Percentiles rank a stretch among this genome's conserved stretches.
These are phyloP conservation scores for Kitagawia praeruptora DNA, from an alignment of 129 eudicot species.

Conservation along the genomic window DNA sequence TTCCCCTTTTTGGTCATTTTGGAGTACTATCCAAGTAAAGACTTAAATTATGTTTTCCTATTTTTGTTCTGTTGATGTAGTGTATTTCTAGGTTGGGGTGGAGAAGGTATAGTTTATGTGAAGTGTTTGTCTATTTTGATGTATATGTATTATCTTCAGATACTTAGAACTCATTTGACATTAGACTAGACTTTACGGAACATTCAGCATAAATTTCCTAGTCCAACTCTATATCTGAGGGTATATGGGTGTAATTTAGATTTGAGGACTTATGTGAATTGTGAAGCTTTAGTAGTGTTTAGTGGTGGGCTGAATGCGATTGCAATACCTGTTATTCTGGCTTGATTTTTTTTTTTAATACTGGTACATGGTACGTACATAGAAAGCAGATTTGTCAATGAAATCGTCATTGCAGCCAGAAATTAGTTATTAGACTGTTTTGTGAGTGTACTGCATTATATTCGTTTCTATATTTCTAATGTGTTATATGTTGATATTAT, in stretches of 20 bases:
- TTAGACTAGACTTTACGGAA: neutral
- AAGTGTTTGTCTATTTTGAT: neutral
- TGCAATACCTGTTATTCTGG: neutral
- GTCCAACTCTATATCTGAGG: neutral
- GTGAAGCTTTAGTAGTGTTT: neutral
- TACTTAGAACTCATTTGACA: neutral
- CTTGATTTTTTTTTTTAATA: neutral
- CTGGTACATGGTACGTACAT: neutral
- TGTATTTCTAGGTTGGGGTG: neutral
- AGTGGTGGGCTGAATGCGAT: neutral
- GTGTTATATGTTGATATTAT: neutral
- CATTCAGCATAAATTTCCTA: neutral
- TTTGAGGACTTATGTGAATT: neutral
- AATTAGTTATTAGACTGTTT: neutral
- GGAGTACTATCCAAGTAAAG: neutral
- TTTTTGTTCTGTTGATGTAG: neutral
- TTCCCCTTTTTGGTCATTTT: constrained; percentile 1
- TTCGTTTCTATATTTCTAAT: neutral
- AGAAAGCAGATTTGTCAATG: neutral
- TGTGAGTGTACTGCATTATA: neutral
- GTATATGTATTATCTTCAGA: neutral
- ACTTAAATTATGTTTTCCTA: neutral
- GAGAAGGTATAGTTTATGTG: neutral
- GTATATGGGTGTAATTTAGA: neutral
- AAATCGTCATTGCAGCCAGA: neutral